Base-by-base conservation (phyloP, 495 filamentous ascomycete species). In the Penicillium mononematosum region DNA sequence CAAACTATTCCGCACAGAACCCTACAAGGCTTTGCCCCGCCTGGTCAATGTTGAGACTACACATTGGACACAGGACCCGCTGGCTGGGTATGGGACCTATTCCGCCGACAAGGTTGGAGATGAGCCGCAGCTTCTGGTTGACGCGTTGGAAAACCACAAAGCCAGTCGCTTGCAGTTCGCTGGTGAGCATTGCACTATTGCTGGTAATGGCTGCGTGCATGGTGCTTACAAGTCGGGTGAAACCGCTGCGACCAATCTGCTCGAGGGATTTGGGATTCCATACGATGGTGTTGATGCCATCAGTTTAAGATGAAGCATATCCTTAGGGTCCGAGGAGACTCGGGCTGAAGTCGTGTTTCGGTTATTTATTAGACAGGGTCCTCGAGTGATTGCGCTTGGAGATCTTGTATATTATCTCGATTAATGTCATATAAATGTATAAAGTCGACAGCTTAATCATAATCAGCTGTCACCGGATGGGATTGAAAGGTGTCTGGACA, bases 21-120 rank as follows among this genome's bases (percentile, higher is more conserved):
- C 63, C 0, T 66, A 66, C 46, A 66, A 66, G 45, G 63, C 63
- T 17, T 52, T 66, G 25, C 63, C 63, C 5, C 51, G 54, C n/a
- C 51, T 66, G 39, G 17, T 66, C 25, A 54, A 44, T 59, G 58
- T 66, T 58, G 63, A 66, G 54, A 60, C 60, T 45, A 66, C 63
- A 56, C 63, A 63, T 45, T 66, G 63, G 63, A 66, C 63, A 43
- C 63, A 63, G 45, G 63, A 66, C 51, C 60, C 63, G 34, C 41
- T 66, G 47, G 63, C 63, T 6, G 63, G 63, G 31, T 66, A 60
- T 47, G 63, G 63, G 3, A 58, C 58, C 6, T 66, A 66, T 52
- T 66, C 63, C 27, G 60, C 60, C 22, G 63, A 66, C 31, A 66
- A 66, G 45, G 63, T 66, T 29, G 63, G 63, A 6, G 63, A 66